Evolutionary conservation across 768 basidiomycete genomes (phyloP).

Genomic region (Amanita pseudoporphyria): DNA sequence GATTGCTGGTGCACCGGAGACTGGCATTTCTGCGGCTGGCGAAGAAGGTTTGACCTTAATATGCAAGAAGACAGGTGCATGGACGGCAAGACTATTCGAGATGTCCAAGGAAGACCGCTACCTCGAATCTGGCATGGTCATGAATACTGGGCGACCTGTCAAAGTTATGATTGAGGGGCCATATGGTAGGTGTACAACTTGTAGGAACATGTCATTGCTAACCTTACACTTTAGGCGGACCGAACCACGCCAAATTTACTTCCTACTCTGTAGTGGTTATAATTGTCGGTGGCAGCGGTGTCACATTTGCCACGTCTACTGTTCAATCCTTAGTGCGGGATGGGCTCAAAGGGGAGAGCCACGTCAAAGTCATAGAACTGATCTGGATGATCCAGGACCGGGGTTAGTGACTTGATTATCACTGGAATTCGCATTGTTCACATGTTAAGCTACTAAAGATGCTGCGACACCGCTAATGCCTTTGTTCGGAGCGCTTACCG

Average conservation of each 20-base stretch:
- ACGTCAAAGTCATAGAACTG: conserved; percentile 35
- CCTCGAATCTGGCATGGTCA: conserved; percentile 9
- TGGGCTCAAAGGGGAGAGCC: conserved; percentile 23
- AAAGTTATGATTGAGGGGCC: conserved; percentile 37
- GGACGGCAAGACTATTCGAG: conserved; percentile 35
- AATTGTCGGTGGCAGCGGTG: conserved; percentile 49
- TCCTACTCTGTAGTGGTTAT: conserved; percentile 45
- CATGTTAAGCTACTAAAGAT: background rate
- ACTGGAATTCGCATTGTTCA: background rate
- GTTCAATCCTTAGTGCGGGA: conserved; percentile 39
- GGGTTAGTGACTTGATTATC: conserved; percentile 8
- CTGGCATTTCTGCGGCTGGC: too few species aligned
- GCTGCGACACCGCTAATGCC: background rate
- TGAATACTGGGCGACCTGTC: conserved; percentile 13
- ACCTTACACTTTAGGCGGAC: conserved; percentile 21
- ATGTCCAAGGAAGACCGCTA: conserved; percentile 14
- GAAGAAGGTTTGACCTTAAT: conserved; percentile 40
- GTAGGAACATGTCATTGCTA: background rate
- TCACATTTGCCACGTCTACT: conserved; percentile 40
- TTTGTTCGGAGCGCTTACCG: background rate
- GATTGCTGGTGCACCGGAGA: too few species aligned
- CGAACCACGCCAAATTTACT: conserved; percentile 32
- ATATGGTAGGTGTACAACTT: conserved; percentile 14
- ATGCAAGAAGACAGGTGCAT: too few species aligned
- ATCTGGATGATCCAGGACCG: conserved; percentile 38